Base-by-base conservation (phyloP, 768 basidiomycete genomes). In the Phaeolepiota aurea region DNA sequence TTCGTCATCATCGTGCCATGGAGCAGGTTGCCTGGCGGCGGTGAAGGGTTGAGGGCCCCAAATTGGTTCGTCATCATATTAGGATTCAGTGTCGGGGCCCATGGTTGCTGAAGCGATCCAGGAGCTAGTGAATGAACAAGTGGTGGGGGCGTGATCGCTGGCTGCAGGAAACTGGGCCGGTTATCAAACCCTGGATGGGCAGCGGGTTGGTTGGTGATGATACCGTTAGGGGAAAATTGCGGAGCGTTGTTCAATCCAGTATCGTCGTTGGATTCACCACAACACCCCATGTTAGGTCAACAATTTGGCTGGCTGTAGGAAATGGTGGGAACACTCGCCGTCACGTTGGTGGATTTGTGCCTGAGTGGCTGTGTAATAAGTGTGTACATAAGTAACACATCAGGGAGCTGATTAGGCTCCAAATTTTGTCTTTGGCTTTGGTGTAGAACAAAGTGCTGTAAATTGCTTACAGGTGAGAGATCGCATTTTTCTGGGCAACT, bases 261-360 rank as follows among this genome's bases (percentile, higher is more conserved):
- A 30, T 50, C 46, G 23, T 54, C 51, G 21, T 47, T 53, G 5
- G 70, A 48, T 36, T 73, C 69, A n/a, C 81, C 80, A 54, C 84
- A 87, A 52, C 85, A 86, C 47, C 75, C 69, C 79, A 82, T 83
- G n/a, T n/a, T n/a, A n/a, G n/a, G n/a, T n/a, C n/a, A n/a, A n/a
- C n/a, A n/a, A n/a, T n/a, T n/a, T n/a, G n/a, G n/a, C n/a, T n/a
- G n/a, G n/a, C n/a, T n/a, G n/a, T n/a, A n/a, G n/a, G n/a, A n/a
- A n/a, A n/a, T n/a, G n/a, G n/a, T n/a, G n/a, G n/a, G n/a, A n/a
- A n/a, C n/a, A n/a, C n/a, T n/a, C n/a, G n/a, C n/a, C n/a, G n/a
- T n/a, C n/a, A n/a, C n/a, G n/a, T n/a, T n/a, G 28, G 34, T 36
- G 23, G 21, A 36, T 22, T 32, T 45, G 55, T 58, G 41, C 52